A percentile compares a stretch with the other conserved stretches of the same genome.
Conservation (phyloP, 2,329 filamentous ascomycete species). For the Cephalotrichum gorgonifer region DNA sequence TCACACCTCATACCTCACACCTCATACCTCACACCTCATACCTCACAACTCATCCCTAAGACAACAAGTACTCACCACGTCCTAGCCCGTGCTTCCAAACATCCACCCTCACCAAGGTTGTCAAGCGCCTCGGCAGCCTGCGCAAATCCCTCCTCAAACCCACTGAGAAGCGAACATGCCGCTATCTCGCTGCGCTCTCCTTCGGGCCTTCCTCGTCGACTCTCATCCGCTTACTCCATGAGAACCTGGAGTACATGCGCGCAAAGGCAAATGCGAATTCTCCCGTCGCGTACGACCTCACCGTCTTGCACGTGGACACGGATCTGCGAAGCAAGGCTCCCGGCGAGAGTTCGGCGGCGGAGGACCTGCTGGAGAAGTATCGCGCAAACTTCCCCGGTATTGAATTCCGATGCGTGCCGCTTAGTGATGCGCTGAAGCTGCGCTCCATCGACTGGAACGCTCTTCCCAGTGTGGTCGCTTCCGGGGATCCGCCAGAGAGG, state of each 20-base stretch:
- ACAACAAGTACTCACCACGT: background rate
- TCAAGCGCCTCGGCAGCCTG: slow-evolving; percentile 55
- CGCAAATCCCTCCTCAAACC: slow-evolving; percentile 32
- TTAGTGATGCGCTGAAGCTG: slow-evolving; percentile 51
- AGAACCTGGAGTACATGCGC: slow-evolving; percentile 56
- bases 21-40: no score
- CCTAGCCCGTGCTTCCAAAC: slow-evolving; percentile 58
- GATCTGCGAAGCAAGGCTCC: slow-evolving; percentile 15
- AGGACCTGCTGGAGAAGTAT: slow-evolving; percentile 39
- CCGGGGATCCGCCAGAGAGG: slow-evolving; percentile 22
- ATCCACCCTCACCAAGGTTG: slow-evolving; percentile 68
- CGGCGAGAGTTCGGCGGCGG: slow-evolving; percentile 17
- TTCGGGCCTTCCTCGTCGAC: slow-evolving; percentile 72
- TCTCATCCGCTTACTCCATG: slow-evolving; percentile 65
- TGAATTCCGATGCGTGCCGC: slow-evolving; percentile 48
- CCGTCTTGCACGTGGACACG: slow-evolving; percentile 45
- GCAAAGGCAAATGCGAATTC: slow-evolving; percentile 32
- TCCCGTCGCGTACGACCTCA: slow-evolving; percentile 50
- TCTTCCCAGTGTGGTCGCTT: slow-evolving; percentile 21
- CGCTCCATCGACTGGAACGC: slow-evolving; percentile 42
- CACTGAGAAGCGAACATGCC: slow-evolving; percentile 19
- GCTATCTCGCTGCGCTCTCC: slow-evolving; percentile 69
- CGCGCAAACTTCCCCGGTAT: slow-evolving; percentile 55
- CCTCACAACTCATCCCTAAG: background rate
- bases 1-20: no score